Percentiles rank a stretch among this genome's conserved stretches.
These are phyloP conservation scores for Corylus avellana DNA, from an alignment of 306 rosid species.

Conservation along the genomic window DNA sequence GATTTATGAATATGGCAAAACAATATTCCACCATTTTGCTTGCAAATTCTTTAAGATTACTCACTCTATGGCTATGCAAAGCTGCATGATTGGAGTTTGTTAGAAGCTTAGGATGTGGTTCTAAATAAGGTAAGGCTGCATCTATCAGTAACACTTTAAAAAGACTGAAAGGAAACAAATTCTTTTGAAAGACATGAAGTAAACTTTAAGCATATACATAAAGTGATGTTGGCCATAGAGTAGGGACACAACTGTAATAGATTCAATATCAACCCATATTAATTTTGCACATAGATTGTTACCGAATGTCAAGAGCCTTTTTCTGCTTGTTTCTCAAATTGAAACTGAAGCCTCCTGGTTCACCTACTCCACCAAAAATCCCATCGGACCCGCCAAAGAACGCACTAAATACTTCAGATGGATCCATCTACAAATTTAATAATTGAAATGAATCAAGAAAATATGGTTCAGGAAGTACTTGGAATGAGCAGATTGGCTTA, in stretches of 20 bases:
- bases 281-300: conserved; percentile 24
- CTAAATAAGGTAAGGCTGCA: background rate
- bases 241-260: background rate
- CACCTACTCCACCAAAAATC: conserved; percentile 64
- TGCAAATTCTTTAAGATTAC: background rate
- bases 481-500: conserved; percentile 10
- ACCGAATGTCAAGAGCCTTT: conserved; percentile 68
- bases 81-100: background rate
- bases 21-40: background rate
- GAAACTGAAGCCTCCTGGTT: conserved; percentile 60
- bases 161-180: background rate
- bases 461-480: conserved; percentile 25
- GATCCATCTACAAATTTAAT: conserved; percentile 64
- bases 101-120: background rate
- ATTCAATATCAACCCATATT: background rate
- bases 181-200: background rate
- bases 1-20: background rate
- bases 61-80: background rate
- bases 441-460: background rate
- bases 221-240: background rate
- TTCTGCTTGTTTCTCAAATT: conserved; percentile 52
- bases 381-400: conserved; percentile 77
- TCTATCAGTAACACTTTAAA: background rate
- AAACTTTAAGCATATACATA: background rate
- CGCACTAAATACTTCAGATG: conserved; percentile 67